Evolutionary conservation across 164 flowering plant genomes (phyloP).

Genomic region (Magnolia officinalis): DNA sequence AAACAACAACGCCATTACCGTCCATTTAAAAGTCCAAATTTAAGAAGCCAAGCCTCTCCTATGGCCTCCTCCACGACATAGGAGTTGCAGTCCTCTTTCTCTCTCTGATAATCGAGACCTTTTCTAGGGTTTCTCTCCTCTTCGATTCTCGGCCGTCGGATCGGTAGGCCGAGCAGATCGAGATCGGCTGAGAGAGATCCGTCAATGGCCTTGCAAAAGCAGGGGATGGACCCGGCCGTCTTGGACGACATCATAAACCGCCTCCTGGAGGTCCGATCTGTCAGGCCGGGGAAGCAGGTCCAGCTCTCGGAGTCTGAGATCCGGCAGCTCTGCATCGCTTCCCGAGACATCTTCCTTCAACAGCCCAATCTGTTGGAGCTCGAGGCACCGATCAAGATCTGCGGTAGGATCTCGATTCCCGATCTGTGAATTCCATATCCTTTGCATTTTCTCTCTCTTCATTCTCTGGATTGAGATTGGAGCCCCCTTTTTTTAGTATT

Average conservation of each 20-base stretch:
- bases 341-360: constrained; percentile 38
- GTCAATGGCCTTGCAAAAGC: constrained; percentile 31
- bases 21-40: background rate
- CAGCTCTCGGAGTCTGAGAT: constrained; percentile 52
- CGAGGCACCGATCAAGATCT: constrained; percentile 62
- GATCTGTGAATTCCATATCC: background rate
- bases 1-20: background rate
- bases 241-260: constrained; percentile 46
- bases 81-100: constrained; percentile 20
- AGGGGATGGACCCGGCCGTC: constrained; percentile 40
- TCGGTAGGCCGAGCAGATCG: constrained; percentile 2
- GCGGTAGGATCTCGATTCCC: constrained; percentile 30
- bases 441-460: background rate
- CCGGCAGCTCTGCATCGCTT: constrained; percentile 38
- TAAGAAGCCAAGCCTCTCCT: constrained; percentile 8
- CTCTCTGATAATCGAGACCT: background rate
- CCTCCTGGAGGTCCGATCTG: constrained; percentile 42
- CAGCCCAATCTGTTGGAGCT: constrained; percentile 56
- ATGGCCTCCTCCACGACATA: constrained; percentile 23
- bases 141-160: background rate
- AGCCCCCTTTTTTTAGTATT: no score
- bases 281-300: constrained; percentile 45
- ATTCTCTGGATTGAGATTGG: background rate
- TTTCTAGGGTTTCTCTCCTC: background rate
- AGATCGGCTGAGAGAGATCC: background rate